Percentiles rank a stretch among this genome's conserved stretches.
These are phyloP conservation scores for Flaveria robusta DNA, from an alignment of 129 eudicot species.

Conservation along the genomic window DNA sequence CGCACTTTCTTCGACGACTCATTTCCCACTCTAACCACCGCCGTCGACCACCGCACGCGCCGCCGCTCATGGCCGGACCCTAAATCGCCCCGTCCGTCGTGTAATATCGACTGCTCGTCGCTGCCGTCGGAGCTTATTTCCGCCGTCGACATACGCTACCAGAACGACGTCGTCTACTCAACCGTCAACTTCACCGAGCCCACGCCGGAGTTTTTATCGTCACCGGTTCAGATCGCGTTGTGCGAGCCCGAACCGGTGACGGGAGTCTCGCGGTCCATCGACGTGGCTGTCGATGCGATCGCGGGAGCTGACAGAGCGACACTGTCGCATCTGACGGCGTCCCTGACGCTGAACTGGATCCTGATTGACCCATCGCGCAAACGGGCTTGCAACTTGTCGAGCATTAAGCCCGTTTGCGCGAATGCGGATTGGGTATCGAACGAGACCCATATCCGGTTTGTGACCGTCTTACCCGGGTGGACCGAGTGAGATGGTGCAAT, in stretches of 20 bases:
- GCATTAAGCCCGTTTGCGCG: too few relatives aligned
- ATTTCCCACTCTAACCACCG: conserved; percentile 37
- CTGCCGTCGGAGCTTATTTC: conserved; percentile 33
- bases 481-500: too few relatives aligned
- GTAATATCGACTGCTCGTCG: too few relatives aligned
- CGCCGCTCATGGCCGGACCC: too few relatives aligned
- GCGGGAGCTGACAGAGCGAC: neutral
- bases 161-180: conserved; percentile 26
- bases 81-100: neutral
- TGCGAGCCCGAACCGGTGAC: neutral
- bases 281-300: neutral
- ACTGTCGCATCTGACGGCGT: neutral
- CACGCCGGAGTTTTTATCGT: neutral
- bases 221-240: conserved; percentile 24
- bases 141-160: conserved; percentile 41
- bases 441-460: too few relatives aligned
- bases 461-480: too few relatives aligned
- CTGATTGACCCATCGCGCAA: too few relatives aligned
- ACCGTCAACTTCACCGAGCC: conserved; percentile 28
- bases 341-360: neutral
- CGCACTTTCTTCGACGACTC: conserved; percentile 52
- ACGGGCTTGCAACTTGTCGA: too few relatives aligned
- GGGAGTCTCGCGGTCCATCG: conserved; percentile 7
- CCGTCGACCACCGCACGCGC: neutral
- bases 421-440: too few relatives aligned